These are phyloP conservation scores for Quercus alba DNA, from an alignment of 306 rosid genomes.

Conservation along the genomic window DNA sequence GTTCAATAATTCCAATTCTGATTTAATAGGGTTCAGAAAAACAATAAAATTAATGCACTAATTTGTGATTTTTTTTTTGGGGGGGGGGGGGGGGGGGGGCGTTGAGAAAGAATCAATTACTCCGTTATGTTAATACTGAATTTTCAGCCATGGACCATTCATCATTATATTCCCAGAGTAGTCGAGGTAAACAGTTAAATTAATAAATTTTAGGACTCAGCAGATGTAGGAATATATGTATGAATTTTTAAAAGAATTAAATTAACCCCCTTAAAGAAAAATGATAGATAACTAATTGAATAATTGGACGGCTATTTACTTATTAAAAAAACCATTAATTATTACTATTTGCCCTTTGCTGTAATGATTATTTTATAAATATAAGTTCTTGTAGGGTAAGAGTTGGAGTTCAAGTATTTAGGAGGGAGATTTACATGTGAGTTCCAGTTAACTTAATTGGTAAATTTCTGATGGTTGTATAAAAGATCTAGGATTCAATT, in stretches of 20 bases:
- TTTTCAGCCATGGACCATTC: neutral
- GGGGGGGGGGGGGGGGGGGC: too few species aligned
- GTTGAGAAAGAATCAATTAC: too few species aligned
- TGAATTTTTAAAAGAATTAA: neutral
- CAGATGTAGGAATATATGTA: neutral
- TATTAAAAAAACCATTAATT: too few species aligned
- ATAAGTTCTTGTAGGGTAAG: too few species aligned
- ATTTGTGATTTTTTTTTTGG: too few species aligned
- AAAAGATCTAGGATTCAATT: rapidly evolving
- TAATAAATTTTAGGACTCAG: too few species aligned
- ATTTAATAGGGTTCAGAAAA: too few species aligned
- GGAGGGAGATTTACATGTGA: rapidly evolving
- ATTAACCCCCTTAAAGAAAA: neutral
- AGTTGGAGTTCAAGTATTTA: rapidly evolving
- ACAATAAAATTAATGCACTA: too few species aligned
- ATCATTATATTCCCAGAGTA: neutral
- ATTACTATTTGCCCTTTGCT: too few species aligned
- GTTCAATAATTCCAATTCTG: too few species aligned
- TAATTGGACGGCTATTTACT: neutral
- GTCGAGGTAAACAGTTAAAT: neutral
- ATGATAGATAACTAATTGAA: neutral
- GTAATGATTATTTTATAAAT: too few species aligned
- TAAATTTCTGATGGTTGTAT: rapidly evolving
- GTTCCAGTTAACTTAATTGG: rapidly evolving
- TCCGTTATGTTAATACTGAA: too few species aligned